Evolutionary conservation across 1,284 basidiomycete genomes (phyloP), one percentile per base, ranked within the genome.

Genomic region (Meripilus lineatus): DNA sequence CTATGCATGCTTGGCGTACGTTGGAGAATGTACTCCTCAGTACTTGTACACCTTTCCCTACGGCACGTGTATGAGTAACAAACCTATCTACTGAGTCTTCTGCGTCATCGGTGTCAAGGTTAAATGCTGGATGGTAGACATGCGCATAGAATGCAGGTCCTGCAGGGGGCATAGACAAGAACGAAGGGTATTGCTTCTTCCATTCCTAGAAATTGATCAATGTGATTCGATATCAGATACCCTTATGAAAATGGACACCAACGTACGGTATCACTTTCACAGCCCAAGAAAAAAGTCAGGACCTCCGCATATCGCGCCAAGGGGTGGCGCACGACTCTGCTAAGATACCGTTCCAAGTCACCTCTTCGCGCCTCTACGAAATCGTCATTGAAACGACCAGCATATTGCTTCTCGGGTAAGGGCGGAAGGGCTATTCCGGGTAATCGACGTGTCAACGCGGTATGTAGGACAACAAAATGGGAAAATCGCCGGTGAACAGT

Each of bases 111-210:
- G 71, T 59, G 50, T 93, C 89, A 32, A 93, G 58, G 58, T 92
- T 91, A 64, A 89, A 93, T 1, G 77, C 83, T 2, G 89, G 90
- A 57, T 93, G 89, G 55, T 80, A 90, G 0, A 92, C 83, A 21
- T 78, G 77, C 0, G 85, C 79, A 56, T 87, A 91, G 58, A 93
- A 90, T 0, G 74, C 64, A 2, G 85, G 74, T 1, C 83, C 84
- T 13, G 81, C 78, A 6, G 82, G 69, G 7, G 75, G 77, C 45
- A 79, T 66, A 8, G 74, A 65, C 2, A 85, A 66, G 52, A 81
- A 75, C 49, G 74, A 69, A 2, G 84, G 81, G 18, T 83, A 69
- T 13, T 79, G 64, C 30, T 75, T 72, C 56, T 75, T 78, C 86
- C 85, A 88, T 59, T 88, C 84, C 85, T 88, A 57, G 18, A 49